Evolutionary conservation across 257 asterid species (phyloP).

Genomic region (Schizonepeta tenuifolia): DNA sequence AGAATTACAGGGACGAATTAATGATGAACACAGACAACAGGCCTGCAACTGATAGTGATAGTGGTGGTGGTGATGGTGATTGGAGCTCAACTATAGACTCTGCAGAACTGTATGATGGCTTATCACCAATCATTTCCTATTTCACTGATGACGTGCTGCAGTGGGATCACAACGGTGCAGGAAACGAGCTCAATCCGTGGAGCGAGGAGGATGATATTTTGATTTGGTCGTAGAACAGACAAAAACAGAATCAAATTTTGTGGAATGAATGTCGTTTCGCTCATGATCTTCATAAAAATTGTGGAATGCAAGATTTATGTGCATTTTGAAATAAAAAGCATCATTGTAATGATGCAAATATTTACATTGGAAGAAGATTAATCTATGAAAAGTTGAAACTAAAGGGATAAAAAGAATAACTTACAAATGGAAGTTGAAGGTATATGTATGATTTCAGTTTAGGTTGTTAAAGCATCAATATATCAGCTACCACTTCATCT

Average conservation of each 20-base stretch:
- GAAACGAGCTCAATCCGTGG: conserved; percentile 38
- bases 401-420: conserved; percentile 2
- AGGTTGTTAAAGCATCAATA: conserved; percentile 44
- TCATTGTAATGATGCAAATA: neutral
- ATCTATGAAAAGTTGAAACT: neutral
- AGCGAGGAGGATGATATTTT: conserved; percentile 35
- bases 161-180: conserved; percentile 33
- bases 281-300: neutral
- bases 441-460: neutral
- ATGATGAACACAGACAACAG: conserved; percentile 13
- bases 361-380: neutral
- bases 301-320: neutral
- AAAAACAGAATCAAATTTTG: neutral
- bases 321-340: neutral
- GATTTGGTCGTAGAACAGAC: conserved; percentile 35
- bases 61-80: neutral
- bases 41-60: neutral
- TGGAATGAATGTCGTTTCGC: neutral
- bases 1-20: conserved; percentile 7
- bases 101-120: conserved; percentile 27
- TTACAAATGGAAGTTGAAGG: conserved; percentile 32
- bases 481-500: conserved; percentile 78
- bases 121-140: conserved; percentile 44
- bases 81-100: conserved; percentile 16
- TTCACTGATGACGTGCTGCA: conserved; percentile 32